Evolutionary conservation across 371 early-diverging fungal species (phyloP).

Genomic region (Mucor lusitanicus): DNA sequence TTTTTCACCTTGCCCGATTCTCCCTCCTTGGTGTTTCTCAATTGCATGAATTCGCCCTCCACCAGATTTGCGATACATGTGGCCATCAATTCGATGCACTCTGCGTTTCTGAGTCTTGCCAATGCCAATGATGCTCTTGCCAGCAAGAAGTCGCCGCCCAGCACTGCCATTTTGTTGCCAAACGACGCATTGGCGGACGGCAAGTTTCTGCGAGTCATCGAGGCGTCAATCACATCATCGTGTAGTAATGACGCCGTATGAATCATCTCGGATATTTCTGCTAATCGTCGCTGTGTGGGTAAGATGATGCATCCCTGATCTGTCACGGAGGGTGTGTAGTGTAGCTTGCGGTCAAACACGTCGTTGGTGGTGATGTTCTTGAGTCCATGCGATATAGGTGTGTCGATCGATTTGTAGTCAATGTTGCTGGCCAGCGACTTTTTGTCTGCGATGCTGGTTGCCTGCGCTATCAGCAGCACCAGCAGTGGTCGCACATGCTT

Average conservation of each 20-base stretch:
- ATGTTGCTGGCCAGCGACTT: conserved; percentile 22
- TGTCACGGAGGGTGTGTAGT: conserved; percentile 52
- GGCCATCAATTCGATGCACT: conserved; percentile 90
- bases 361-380: conserved; percentile 37
- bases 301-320: conserved; percentile 66
- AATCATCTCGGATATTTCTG: conserved; percentile 97
- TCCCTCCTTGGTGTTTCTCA: conserved; percentile 74
- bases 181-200: conserved; percentile 82
- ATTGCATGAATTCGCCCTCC: conserved; percentile 97
- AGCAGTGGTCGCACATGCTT: conserved; percentile 93
- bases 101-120: conserved; percentile 83
- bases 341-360: conserved; percentile 36
- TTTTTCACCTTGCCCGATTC: conserved; percentile 48
- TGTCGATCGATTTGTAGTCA: conserved; percentile 46
- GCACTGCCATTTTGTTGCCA: conserved; percentile 96
- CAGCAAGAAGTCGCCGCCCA: conserved; percentile 93
- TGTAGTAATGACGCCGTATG: conserved; percentile 95
- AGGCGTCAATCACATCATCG: conserved; percentile 92
- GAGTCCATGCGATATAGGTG: conserved; percentile 49
- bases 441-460: conserved; percentile 55
- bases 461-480: conserved; percentile 88
- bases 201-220: conserved; percentile 65
- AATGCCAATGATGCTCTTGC: conserved; percentile 92
- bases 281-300: conserved; percentile 89
- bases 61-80: conserved; percentile 92